Evolutionary conservation across 371 early-diverging fungal genomes (phyloP), one percentile per base, ranked within the genome.

Genomic region (Sporodiniella umbellata): DNA sequence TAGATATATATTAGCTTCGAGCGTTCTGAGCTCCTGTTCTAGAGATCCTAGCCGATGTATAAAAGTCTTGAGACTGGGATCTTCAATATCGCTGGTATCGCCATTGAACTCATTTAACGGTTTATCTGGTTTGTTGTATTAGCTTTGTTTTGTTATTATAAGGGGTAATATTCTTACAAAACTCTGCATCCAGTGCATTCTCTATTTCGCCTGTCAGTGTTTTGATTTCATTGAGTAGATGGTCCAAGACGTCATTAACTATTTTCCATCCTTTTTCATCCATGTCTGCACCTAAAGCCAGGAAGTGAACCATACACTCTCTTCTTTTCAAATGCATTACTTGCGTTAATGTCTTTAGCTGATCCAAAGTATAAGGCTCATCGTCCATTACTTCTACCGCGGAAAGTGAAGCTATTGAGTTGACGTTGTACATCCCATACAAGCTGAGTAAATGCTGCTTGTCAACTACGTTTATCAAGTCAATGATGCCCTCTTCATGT

Each of bases 1-100:
- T 28, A 78, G 52, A 55, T 69, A 74, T 24, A 78, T 53, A 43
- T 72, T 73, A 6, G 78, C 78, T 56, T 72, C 74, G 53, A 74
- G 46, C 10, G 74, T 73, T 12, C 74, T 56, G 33, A 71, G 48
- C 42, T 77, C 74, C 48, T 73, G 74, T 31, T 73, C 72, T 19
- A 77, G 54, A n/a, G 60, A 62, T 15, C 72, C 54, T 21, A 77
- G 40, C 28, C 62, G 52, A 52, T 73, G 74, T 8, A 77, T 51
- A 49, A 77, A 77, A 12, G 56, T 58, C 26, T 64, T 61, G n/a
- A 66, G 22, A 31, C 64, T 42, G 15, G 42, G 23, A 64, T 49
- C 37, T 62, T 56, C 12, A 26, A 33, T 54, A 6, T 37, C 42
- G 23, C 42, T 15, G 64, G 54, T 23, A 54, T 53, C 19, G 30